phyloP scores from a whole-genome alignment of 1,284 basidiomycete species.

The Thecaphora thlaspeos region DNA sequence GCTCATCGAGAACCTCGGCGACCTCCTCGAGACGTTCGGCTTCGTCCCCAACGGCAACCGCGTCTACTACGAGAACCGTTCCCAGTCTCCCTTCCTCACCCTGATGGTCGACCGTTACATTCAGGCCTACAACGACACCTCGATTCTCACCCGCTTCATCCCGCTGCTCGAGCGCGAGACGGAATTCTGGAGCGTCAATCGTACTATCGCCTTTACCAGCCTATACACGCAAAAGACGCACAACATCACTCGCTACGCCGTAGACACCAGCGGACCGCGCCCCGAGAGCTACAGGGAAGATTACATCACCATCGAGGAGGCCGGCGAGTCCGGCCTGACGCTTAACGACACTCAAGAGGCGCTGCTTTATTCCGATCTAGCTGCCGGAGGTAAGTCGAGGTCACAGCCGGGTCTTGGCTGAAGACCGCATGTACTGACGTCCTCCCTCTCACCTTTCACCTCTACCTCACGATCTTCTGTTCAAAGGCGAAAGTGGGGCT shows the following conservation, averaged over 20 bases:
- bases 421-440: too few relatives aligned
- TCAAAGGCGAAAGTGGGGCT: slow-evolving; percentile 75
- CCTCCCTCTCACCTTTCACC: too few relatives aligned
- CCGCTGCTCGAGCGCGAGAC: slow-evolving; percentile 74
- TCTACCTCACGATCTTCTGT: too few relatives aligned
- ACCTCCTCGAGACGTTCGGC: slow-evolving; percentile 91
- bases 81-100: slow-evolving; percentile 73
- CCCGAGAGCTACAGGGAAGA: slow-evolving; percentile 72
- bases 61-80: slow-evolving; percentile 77
- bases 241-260: slow-evolving; percentile 69
- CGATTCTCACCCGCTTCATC: slow-evolving; percentile 67
- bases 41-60: slow-evolving; percentile 91
- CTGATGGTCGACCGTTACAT: slow-evolving; percentile 72
- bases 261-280: slow-evolving; percentile 76
- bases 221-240: slow-evolving; percentile 71
- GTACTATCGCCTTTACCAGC: slow-evolving; percentile 71
- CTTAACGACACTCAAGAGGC: slow-evolving; percentile 63
- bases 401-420: too few relatives aligned
- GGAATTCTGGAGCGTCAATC: slow-evolving; percentile 76
- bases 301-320: slow-evolving; percentile 67
- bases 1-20: slow-evolving; percentile 60
- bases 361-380: slow-evolving; percentile 82
- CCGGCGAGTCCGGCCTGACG: slow-evolving; percentile 63
- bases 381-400: too few relatives aligned
- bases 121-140: slow-evolving; percentile 65